A percentile compares a stretch with the other conserved stretches of the same genome.
These are phyloP conservation scores for Wolfiporia cocos DNA, from an alignment of 1,284 basidiomycete species.

Conservation along the genomic window DNA sequence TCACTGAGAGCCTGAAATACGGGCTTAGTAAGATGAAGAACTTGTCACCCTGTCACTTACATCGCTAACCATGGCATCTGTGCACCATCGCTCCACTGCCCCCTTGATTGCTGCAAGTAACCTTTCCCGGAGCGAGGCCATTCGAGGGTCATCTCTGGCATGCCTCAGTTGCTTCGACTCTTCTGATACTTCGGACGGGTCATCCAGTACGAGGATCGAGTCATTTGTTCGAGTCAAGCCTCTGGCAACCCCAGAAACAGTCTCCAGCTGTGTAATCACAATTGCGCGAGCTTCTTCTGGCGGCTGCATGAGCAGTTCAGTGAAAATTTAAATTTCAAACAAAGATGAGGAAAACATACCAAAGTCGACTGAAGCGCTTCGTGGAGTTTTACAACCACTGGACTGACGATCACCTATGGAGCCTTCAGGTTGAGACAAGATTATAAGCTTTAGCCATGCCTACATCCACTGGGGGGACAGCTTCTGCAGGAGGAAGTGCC, in stretches of 20 bases:
- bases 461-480: slow-evolving; percentile 75
- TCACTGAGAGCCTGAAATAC: slow-evolving; percentile 62
- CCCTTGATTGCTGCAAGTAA: slow-evolving; percentile 55
- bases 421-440: slow-evolving; percentile 1
- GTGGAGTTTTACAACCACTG: slow-evolving; percentile 66
- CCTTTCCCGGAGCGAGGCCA: slow-evolving; percentile 55
- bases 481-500: slow-evolving; percentile 71
- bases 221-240: slow-evolving; percentile 78
- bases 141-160: slow-evolving; percentile 61
- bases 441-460: slow-evolving; percentile 9
- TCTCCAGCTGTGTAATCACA: slow-evolving; percentile 67
- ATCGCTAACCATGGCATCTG: slow-evolving; percentile 69
- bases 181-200: slow-evolving; percentile 40
- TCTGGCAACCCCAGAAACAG: slow-evolving; percentile 76
- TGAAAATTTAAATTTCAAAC: slow-evolving; percentile 6
- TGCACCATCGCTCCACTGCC: slow-evolving; percentile 69
- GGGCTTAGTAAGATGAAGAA: slow-evolving; percentile 4
- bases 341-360: slow-evolving; percentile 30
- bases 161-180: slow-evolving; percentile 47
- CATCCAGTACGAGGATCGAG: slow-evolving; percentile 57
- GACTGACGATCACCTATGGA: slow-evolving; percentile 65
- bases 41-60: slow-evolving; percentile 37
- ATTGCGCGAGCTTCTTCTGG: slow-evolving; percentile 60
- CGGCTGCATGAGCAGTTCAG: slow-evolving; percentile 35
- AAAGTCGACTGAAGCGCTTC: slow-evolving; percentile 49